Evolutionary conservation across 495 filamentous ascomycete genomes (phyloP), one percentile per base, ranked within the genome.

Genomic region (Penicillium desertorum): DNA sequence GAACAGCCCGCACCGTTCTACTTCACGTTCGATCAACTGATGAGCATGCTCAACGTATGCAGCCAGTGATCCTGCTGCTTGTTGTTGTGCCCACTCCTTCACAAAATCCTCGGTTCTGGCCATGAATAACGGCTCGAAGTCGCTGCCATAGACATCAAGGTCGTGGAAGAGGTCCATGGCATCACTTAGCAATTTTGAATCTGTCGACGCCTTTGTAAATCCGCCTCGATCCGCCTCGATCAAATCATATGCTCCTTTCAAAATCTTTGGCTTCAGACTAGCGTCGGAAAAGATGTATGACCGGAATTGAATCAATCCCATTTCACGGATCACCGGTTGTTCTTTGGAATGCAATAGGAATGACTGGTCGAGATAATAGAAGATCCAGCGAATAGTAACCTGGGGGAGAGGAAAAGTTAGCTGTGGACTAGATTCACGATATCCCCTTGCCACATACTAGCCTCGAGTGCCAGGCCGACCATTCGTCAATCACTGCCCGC

Each of bases 311-410:
- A 74, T 69, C 72, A 89, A 54, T 62, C 83, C 72, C 78, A 85
- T 80, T 67, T 81, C 72, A 66, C 80, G 75, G 76, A 95, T 77
- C 63, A 80, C 61, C 1, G 78, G 74, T 19, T 69, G 64, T 34
- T 77, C 74, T 55, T 80, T 85, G 37, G 81, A 82, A 32, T 86
- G 84, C 1, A 96, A 76, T 20, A 98, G 81, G 67, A 89, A 96
- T 5, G 91, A 89, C 56, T 94, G 85, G 65, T 98, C 93, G 53
- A 98, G 79, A 60, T 92, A 97, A 65, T 88, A 92, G 76, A 96
- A 98, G 30, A 96, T 87, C 57, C 85, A 91, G 54, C 90, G 82
- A 50, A 98, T 79, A 19, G 82, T 86, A 39, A 83, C 80, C 89
- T 91, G 65, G 48, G 25, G 2, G 23, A 37, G 5, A 36, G 41